Conservation (phyloP, 805 yeast species). For the Candida awuae region DNA sequence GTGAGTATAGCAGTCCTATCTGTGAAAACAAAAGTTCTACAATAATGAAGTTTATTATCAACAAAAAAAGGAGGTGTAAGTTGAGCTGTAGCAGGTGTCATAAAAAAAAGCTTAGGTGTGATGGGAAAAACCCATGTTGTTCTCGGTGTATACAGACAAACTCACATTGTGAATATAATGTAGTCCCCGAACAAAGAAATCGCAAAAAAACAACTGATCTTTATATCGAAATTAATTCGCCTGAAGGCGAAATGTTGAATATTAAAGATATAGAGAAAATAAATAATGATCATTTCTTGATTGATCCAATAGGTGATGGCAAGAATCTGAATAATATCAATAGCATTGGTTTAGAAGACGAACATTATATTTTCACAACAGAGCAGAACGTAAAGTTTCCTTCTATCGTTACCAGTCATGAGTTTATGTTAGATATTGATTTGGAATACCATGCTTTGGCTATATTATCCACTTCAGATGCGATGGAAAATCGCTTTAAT, state of each 20-base stretch:
- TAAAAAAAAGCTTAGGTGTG: slow-evolving; percentile 4
- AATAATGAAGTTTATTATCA: slow-evolving; percentile 3
- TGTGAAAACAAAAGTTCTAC: too few relatives aligned
- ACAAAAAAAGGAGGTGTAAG: slow-evolving; percentile 1
- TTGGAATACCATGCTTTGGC: slow-evolving; percentile 2
- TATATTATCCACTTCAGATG: background rate
- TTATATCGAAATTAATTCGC: too few relatives aligned
- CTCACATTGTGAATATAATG: background rate
- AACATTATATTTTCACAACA: too few relatives aligned
- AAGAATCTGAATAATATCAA: too few relatives aligned
- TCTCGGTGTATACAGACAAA: background rate
- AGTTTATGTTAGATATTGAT: background rate
- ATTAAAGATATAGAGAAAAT: background rate
- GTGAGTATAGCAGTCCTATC: too few relatives aligned
- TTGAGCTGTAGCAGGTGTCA: slow-evolving; percentile 3
- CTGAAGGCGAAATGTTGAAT: too few relatives aligned
- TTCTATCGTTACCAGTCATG: too few relatives aligned
- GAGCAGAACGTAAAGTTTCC: too few relatives aligned
- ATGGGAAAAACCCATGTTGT: slow-evolving; percentile 2
- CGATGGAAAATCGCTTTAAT: background rate
- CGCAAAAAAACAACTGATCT: too few relatives aligned
- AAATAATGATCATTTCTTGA: background rate
- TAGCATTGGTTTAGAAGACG: too few relatives aligned
- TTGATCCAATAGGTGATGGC: too few relatives aligned
- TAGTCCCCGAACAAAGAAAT: background rate